These are phyloP conservation scores for Glonium stellatum DNA, from an alignment of 495 filamentous ascomycete species.

Conservation along the genomic window DNA sequence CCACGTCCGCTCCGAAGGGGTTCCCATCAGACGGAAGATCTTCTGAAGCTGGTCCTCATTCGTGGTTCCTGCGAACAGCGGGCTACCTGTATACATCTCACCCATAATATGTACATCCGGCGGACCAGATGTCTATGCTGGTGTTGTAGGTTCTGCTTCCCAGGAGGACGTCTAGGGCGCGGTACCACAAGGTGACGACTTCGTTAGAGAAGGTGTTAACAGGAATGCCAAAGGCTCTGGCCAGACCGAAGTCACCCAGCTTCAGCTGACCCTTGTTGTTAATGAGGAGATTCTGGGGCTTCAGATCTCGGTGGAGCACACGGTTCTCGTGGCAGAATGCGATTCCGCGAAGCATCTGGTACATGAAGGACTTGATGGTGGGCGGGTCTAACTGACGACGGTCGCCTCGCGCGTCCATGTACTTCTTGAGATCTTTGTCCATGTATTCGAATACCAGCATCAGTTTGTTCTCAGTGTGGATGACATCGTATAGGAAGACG, in stretches of 20 bases:
- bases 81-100: conserved; percentile 75
- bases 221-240: conserved; percentile 81
- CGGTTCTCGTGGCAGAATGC: conserved; percentile 98
- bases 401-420: conserved; percentile 95
- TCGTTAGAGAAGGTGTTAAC: conserved; percentile 83
- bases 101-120: conserved; percentile 91
- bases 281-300: conserved; percentile 96
- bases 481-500: conserved; percentile 82
- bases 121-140: conserved; percentile 90
- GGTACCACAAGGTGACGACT: conserved; percentile 95
- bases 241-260: conserved; percentile 95
- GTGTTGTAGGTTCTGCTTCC: conserved; percentile 85
- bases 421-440: conserved; percentile 85
- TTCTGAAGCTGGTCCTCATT: conserved; percentile 76
- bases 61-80: conserved; percentile 74
- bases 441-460: conserved; percentile 93
- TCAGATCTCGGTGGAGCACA: conserved; percentile 95
- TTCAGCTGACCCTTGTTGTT: conserved; percentile 93
- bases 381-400: conserved; percentile 78
- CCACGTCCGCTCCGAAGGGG: conserved; percentile 93
- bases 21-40: conserved; percentile 81
- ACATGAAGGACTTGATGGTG: conserved; percentile 99
- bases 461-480: conserved; percentile 90
- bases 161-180: conserved; percentile 76
- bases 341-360: conserved; percentile 82